Evolutionary conservation across 2,329 filamentous ascomycete species (phyloP).

Genomic region (Zarea fungicola): DNA sequence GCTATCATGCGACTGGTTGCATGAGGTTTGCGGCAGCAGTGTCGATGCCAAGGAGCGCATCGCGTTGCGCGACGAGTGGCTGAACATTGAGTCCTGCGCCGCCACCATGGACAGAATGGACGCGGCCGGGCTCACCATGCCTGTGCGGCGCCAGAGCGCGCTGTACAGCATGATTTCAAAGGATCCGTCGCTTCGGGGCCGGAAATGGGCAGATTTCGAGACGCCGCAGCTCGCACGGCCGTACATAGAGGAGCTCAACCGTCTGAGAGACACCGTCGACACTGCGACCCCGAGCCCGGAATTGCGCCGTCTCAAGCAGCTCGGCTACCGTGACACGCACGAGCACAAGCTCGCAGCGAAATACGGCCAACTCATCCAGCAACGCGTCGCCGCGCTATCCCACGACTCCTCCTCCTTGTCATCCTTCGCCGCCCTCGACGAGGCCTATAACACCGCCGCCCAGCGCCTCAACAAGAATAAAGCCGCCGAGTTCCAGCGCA

Average conservation of each 20-base stretch:
- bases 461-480: constrained; percentile 27
- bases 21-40: constrained; percentile 49
- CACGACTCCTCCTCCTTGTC: constrained; percentile 17
- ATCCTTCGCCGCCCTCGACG: constrained; percentile 25
- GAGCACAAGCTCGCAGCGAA: constrained; percentile 17
- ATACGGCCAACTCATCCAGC: constrained; percentile 29
- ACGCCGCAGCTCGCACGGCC: constrained; percentile 31
- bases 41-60: constrained; percentile 22
- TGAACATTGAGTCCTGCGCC: constrained; percentile 43
- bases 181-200: constrained; percentile 19
- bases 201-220: constrained; percentile 25
- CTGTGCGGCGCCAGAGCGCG: constrained; percentile 37
- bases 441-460: constrained; percentile 31
- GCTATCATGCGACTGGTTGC: constrained; percentile 52
- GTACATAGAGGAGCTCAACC: constrained; percentile 37
- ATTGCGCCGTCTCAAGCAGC: constrained; percentile 20
- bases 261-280: constrained; percentile 22
- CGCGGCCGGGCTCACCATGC: constrained; percentile 35
- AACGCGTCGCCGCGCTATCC: constrained; percentile 24
- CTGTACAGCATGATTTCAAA: constrained; percentile 20
- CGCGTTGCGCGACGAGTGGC: constrained; percentile 38
- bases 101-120: constrained; percentile 43
- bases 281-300: constrained; percentile 2
- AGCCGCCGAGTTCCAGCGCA: constrained; percentile 31
- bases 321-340: constrained; percentile 25